Percentiles rank a stretch among this genome's conserved stretches.
phyloP scores from a whole-genome alignment of 371 early-diverging fungal genomes.

The Blastocladiella emersonii region DNA sequence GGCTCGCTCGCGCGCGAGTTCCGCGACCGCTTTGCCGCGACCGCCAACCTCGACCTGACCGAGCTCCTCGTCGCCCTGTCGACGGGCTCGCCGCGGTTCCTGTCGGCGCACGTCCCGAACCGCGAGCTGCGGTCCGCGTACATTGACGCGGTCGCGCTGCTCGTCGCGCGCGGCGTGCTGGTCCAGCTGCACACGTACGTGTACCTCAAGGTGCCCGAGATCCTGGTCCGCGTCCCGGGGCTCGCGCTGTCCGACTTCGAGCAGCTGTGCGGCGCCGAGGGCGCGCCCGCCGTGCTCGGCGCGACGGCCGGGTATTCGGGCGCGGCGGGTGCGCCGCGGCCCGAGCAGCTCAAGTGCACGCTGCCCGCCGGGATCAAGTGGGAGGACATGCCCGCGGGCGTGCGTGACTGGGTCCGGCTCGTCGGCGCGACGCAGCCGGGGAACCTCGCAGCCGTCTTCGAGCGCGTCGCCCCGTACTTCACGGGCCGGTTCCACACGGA shows the following conservation, averaged over 20 bases:
- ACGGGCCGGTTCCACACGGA: not conserved
- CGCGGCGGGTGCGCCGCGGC: not conserved
- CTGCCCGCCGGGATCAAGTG: not conserved
- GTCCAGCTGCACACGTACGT: not conserved
- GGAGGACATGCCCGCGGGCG: not conserved
- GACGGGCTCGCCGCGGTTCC: not conserved
- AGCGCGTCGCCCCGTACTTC: not conserved
- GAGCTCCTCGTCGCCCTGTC: not conserved
- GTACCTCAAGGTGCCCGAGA: not conserved
- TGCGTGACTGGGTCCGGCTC: not conserved
- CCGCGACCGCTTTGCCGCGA: too few relatives aligned
- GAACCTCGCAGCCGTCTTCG: not conserved
- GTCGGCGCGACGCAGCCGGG: not conserved
- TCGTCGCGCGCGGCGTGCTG: not conserved
- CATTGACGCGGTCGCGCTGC: not conserved
- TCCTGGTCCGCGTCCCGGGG: not conserved
- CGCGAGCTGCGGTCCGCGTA: not conserved
- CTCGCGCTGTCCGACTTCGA: not conserved
- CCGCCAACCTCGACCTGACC: not conserved
- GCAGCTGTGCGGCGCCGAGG: not conserved
- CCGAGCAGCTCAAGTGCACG: not conserved
- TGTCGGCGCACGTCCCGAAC: not conserved
- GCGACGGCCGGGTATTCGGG: not conserved
- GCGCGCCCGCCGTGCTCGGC: not conserved
- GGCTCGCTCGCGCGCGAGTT: not conserved